Evolutionary conservation across 177 flowering plant genomes (phyloP), one percentile per base, ranked within the genome.

Genomic region (Vitis hybrid): DNA sequence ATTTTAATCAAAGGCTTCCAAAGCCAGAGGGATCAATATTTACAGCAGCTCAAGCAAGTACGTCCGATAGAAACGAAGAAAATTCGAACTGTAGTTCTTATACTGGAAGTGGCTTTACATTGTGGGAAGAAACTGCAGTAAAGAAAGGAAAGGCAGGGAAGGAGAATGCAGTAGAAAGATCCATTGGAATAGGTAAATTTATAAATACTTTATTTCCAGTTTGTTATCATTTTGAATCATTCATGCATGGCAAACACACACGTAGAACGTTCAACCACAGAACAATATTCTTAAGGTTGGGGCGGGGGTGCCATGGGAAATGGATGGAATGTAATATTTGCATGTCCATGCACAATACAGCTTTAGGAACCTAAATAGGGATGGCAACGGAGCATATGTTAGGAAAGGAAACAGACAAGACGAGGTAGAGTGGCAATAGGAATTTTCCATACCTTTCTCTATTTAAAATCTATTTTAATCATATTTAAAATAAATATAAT

Each of bases 91-190:
- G 85, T 75, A 88, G 84, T 75, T 88, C 90, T 57, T 84, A 81
- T 67, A 64, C 87, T 21, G 90, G 88, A 48, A 82, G 93, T 58
- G 89, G 91, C 3, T 94, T 94, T 81, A 82, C 96, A 0, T 58
- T 94, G 70, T 94, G 97, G 98, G 90, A 89, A 56, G 97, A 92
- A 73, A 84, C 94, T 72, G 78, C 80, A 6, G 68, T 69, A 10
- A 84, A 81, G 62, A 89, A 83, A 80, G 87, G 79, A 86, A 79
- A 81, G 79, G 79, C 84, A 74, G 82, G 82, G 84, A 91, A 86
- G 83, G 91, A 87, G 81, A 87, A 78, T 82, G 58, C 39, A 10
- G 77, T 68, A 33, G 88, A 85, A 7, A 81, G 75, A 70, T 76
- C 84, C 62, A 52, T 55, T 55, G 64, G 69, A 10, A 79, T 80